phyloP scores from a whole-genome alignment of 2,329 filamentous ascomycete genomes.

The Blastomyces parvus region DNA sequence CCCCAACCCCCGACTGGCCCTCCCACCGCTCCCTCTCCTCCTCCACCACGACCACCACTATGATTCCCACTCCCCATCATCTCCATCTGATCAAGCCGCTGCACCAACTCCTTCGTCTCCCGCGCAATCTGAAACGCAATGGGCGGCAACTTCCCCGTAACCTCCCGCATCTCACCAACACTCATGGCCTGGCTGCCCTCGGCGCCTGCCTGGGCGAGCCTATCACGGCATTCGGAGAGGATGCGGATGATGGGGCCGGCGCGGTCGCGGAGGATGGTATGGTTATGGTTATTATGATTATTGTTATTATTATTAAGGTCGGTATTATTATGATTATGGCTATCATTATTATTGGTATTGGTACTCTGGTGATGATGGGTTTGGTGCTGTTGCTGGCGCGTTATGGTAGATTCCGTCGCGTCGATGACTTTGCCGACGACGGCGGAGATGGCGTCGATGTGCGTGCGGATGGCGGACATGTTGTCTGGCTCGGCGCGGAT shows the following conservation, averaged over 20 bases:
- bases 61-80: constrained; percentile 32
- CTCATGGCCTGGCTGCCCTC: constrained; percentile 52
- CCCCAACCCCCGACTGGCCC: background rate
- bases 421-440: constrained; percentile 62
- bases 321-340: background rate
- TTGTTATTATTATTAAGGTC: constrained; percentile 12
- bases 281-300: constrained; percentile 16
- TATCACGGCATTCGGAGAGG: constrained; percentile 54
- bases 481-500: constrained; percentile 54
- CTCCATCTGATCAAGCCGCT: constrained; percentile 37
- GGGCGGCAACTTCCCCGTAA: constrained; percentile 64
- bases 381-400: constrained; percentile 11
- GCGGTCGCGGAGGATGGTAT: constrained; percentile 36
- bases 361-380: background rate
- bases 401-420: constrained; percentile 51
- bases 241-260: constrained; percentile 33
- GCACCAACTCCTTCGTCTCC: constrained; percentile 65
- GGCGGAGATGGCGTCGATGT: constrained; percentile 60
- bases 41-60: constrained; percentile 18
- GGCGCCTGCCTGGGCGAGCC: constrained; percentile 54
- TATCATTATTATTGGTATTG: background rate
- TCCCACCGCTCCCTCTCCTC: background rate
- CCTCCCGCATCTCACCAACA: constrained; percentile 42
- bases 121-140: constrained; percentile 80
- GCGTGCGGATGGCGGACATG: constrained; percentile 55